phyloP scores from a whole-genome alignment of 306 rosid genomes.

The Biancaea sappan region DNA sequence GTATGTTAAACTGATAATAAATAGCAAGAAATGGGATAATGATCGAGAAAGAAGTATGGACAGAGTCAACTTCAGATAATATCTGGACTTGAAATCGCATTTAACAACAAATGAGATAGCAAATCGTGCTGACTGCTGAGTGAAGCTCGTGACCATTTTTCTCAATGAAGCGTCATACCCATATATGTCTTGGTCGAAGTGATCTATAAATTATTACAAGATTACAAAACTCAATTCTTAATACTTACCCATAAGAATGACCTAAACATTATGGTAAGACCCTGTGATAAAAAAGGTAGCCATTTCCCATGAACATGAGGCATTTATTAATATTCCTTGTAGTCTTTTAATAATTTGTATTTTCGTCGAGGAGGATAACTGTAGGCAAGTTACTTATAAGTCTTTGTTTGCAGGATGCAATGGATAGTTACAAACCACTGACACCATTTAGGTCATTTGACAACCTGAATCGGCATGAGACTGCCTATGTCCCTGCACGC shows the following conservation, averaged over 20 bases:
- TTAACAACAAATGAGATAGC: background rate
- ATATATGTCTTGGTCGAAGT: background rate
- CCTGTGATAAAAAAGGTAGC: background rate
- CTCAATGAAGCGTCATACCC: too few species aligned
- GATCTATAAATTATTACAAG: background rate
- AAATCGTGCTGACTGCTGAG: background rate
- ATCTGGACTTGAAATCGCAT: background rate
- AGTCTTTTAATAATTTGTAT: background rate
- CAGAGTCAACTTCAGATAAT: background rate
- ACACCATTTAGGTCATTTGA: slow-evolving; percentile 69
- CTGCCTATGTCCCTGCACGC: slow-evolving; percentile 57
- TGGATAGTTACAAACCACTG: slow-evolving; percentile 60
- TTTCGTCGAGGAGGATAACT: background rate
- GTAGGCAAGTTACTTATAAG: background rate
- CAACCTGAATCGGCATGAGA: slow-evolving; percentile 49
- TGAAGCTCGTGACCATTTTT: slow-evolving; percentile 6
- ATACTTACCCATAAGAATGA: background rate
- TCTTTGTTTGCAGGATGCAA: slow-evolving; percentile 54
- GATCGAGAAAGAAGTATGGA: slow-evolving; percentile 5
- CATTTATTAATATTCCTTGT: background rate
- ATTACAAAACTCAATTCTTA: background rate
- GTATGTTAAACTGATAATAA: background rate
- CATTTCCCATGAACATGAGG: background rate
- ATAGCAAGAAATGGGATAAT: background rate
- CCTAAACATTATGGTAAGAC: background rate